Evolutionary conservation across 257 asterid species (phyloP).

Genomic region (Nicotiana paniculata): DNA sequence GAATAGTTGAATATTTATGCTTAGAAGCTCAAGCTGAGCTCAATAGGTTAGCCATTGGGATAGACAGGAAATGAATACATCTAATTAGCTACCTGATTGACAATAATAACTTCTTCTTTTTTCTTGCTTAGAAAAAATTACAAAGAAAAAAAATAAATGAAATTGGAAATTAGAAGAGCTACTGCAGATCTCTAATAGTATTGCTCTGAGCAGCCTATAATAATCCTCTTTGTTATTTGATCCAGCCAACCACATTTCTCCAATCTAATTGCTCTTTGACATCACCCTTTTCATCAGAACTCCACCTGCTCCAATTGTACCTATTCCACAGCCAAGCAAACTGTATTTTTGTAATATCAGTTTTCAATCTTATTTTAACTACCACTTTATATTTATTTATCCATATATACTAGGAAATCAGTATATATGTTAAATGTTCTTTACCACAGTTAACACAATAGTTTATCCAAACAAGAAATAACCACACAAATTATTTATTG

Average conservation of each 20-base stretch:
- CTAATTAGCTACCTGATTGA: constrained; percentile 27
- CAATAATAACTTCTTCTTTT: not conserved
- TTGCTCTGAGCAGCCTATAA: constrained; percentile 64
- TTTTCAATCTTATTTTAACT: constrained; percentile 1
- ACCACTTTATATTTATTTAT: not conserved
- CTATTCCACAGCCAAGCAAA: constrained; percentile 81
- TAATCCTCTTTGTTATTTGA: constrained; percentile 12
- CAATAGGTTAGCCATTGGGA: constrained; percentile 36
- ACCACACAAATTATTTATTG: not conserved
- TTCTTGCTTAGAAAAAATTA: not conserved
- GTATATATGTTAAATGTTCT: not conserved
- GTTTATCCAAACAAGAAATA: not conserved
- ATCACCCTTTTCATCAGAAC: constrained; percentile 15
- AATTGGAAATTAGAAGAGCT: constrained; percentile 30
- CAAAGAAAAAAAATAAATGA: not conserved
- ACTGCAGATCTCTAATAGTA: constrained; percentile 55
- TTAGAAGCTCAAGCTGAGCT: constrained; percentile 21
- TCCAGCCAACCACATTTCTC: constrained; percentile 2
- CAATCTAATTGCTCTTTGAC: constrained; percentile 20
- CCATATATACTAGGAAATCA: not conserved
- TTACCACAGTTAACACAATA: too few species aligned
- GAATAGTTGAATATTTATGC: constrained; percentile 29
- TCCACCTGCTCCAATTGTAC: constrained; percentile 23
- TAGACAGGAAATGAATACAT: constrained; percentile 50
- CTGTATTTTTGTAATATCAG: constrained; percentile 39